phyloP scores from a whole-genome alignment of 257 asterid genomes.

The Solanum rostratum region DNA sequence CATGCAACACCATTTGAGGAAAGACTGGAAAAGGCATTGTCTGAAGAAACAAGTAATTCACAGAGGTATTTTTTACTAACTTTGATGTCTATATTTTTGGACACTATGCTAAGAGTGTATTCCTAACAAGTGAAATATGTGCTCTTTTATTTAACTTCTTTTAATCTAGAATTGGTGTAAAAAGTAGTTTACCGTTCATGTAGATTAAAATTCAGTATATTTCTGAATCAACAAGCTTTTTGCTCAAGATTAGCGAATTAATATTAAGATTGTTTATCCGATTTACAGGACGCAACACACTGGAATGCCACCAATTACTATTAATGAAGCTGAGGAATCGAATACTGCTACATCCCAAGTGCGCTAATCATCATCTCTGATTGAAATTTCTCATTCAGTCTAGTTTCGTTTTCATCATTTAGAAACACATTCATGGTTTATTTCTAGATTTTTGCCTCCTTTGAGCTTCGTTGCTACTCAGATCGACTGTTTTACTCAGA shows the following conservation, averaged over 20 bases:
- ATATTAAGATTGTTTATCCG: not conserved
- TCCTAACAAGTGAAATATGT: not conserved
- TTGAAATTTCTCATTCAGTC: not conserved
- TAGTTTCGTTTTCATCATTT: not conserved
- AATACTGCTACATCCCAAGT: conserved; percentile 18
- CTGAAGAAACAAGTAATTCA: conserved; percentile 47
- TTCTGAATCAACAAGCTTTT: not conserved
- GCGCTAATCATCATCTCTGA: not conserved
- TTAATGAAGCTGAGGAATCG: conserved; percentile 11
- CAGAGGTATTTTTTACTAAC: conserved; percentile 38
- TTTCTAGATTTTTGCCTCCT: not conserved
- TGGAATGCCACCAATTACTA: conserved; percentile 6
- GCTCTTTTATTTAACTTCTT: not conserved
- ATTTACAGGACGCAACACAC: conserved; percentile 20
- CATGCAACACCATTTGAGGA: conserved; percentile 35
- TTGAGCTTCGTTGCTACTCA: not conserved
- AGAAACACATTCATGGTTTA: not conserved
- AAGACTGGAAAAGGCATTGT: conserved; percentile 71
- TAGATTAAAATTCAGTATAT: not conserved
- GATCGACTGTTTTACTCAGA: not conserved
- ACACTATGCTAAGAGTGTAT: not conserved
- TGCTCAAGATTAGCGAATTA: not conserved
- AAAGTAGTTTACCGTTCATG: not conserved
- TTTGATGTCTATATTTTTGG: not conserved
- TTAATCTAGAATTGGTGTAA: not conserved